A percentile compares a stretch with the other conserved stretches of the same genome.
phyloP scores from a whole-genome alignment of 306 rosid species.

The Medicago arabica region DNA sequence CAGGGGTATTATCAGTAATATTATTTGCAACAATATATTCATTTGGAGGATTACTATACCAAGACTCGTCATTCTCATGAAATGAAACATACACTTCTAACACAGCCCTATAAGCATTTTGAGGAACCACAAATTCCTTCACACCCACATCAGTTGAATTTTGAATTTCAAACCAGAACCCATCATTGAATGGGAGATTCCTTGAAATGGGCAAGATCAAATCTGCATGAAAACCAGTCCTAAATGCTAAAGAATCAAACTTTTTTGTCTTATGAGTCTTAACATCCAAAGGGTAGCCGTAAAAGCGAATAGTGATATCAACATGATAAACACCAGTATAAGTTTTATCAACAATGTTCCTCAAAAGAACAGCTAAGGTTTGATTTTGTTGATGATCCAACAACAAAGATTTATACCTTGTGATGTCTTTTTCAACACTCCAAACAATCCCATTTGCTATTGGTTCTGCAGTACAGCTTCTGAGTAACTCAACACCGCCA shows the following conservation, averaged over 20 bases:
- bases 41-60: conserved; percentile 73
- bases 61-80: conserved; percentile 91
- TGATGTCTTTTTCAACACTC: conserved; percentile 83
- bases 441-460: conserved; percentile 76
- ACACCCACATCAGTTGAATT: conserved; percentile 53
- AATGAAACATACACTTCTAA: conserved; percentile 90
- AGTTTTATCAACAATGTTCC: conserved; percentile 63
- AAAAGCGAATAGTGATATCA: conserved; percentile 62
- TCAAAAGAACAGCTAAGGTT: conserved; percentile 79
- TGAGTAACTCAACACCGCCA: conserved; percentile 82
- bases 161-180: conserved; percentile 76
- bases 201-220: conserved; percentile 80
- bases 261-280: conserved; percentile 28
- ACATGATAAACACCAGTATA: conserved; percentile 92
- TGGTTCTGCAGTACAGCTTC: conserved; percentile 95
- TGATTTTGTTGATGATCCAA: conserved; percentile 71
- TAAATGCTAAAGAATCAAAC: conserved; percentile 37
- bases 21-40: conserved; percentile 71
- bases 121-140: conserved; percentile 72
- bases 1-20: conserved; percentile 52
- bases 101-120: conserved; percentile 80
- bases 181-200: conserved; percentile 67
- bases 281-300: conserved; percentile 46
- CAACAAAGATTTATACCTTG: conserved; percentile 76
- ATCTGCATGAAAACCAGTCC: conserved; percentile 68